phyloP scores from a whole-genome alignment of 805 yeast genomes.

The Kodamaea kaohsiungensis region DNA sequence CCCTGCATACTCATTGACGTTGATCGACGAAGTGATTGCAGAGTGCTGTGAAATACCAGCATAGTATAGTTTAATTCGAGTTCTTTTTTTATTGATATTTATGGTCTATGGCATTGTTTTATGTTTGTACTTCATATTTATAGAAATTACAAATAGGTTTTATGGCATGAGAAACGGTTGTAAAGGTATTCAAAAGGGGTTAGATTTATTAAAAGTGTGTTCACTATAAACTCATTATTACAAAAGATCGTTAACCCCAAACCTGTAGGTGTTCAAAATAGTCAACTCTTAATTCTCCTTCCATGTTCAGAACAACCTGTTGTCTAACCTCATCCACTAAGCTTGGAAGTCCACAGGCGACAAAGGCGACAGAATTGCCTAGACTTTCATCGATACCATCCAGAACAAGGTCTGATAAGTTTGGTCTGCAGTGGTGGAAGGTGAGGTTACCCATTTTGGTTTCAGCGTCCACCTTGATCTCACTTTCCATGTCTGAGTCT shows the following conservation, averaged over 20 bases:
- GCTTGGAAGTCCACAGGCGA: slow-evolving; percentile 63
- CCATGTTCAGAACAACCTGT: slow-evolving; percentile 44
- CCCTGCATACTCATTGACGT: slow-evolving; percentile 55
- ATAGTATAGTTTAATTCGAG: not conserved
- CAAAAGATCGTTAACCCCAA: slow-evolving; percentile 4
- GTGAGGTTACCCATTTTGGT: slow-evolving; percentile 12
- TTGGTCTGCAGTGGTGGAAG: slow-evolving; percentile 44
- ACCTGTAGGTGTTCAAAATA: slow-evolving; percentile 50
- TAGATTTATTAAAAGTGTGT: no score
- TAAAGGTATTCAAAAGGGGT: no score
- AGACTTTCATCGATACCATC: slow-evolving; percentile 35
- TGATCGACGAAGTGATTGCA: slow-evolving; percentile 43
- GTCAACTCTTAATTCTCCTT: slow-evolving; percentile 52
- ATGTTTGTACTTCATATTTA: not conserved
- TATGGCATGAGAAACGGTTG: not conserved
- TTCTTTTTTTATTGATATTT: not conserved
- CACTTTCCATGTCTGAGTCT: slow-evolving; percentile 1
- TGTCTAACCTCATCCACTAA: slow-evolving; percentile 59
- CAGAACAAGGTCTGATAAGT: slow-evolving; percentile 38
- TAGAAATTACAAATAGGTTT: not conserved
- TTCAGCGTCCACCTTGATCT: not conserved
- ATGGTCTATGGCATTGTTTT: not conserved
- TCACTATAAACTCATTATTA: no score
- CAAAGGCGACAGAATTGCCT: slow-evolving; percentile 48
- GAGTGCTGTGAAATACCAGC: slow-evolving; percentile 9